Base-by-base conservation (phyloP, 2,329 filamentous ascomycete genomes). In the Diplodia scrobiculata region DNA sequence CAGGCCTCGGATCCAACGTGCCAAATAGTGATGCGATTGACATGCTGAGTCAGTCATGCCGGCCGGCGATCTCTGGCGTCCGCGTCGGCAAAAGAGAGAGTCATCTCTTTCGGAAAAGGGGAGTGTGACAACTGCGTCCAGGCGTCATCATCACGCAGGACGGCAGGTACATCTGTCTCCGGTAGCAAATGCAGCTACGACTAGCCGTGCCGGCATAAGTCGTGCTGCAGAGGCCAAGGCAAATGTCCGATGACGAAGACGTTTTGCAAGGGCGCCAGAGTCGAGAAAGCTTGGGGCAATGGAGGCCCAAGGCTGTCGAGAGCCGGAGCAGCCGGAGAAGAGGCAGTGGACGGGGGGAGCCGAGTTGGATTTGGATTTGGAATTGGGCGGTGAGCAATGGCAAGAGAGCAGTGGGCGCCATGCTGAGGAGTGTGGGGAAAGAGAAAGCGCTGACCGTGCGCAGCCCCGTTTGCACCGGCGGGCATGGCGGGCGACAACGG, bases 301-400 rank as follows among this genome's bases (percentile, higher is more conserved):
- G 5, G 29, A 32, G 29, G 29, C 29, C 13, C 36, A 41, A 41
- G 36, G 36, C 36, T 38, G 36, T 3, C 36, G 11, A 5, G 13
- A 17, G 36, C 36, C 36, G 36, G 36, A 17, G 14, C 14, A 38
- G 36, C 36, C 36, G 36, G 36, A 38, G 13, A 5, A 38, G 36
- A 38, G 36, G 13, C 2, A 5, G 13, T 41, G 11, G 36, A 41
- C 36, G 36, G 36, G 36, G 36, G 14, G 36, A 41, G 36, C 36
- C 36, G 36, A 17, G 11, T 41, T 41, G 36, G 19, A 59, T 59
- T 41, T 41, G 36, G 19, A 59, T 59, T 59, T 59, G 54, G 54
- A 59, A 59, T 59, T 59, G 36, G 54, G 36, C n/a, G 32, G 36
- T 21, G 36, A 59, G 54, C 54, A 45, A 41, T 11, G 36, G 36